phyloP scores from a whole-genome alignment of 768 basidiomycete genomes.

The Phlebiopsis flavidoalba region DNA sequence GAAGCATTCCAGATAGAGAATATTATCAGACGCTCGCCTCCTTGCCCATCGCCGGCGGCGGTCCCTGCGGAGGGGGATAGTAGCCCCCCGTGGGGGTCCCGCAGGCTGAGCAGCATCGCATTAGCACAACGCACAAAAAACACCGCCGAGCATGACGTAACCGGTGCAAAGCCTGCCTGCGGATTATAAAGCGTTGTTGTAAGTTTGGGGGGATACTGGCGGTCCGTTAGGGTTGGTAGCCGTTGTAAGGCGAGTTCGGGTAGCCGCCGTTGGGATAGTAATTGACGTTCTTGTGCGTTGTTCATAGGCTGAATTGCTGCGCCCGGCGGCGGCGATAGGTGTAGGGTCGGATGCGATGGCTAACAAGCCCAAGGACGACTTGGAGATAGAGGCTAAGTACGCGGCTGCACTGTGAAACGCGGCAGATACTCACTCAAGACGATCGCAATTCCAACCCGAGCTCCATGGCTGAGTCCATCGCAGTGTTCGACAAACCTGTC shows the following conservation, averaged over 20 bases:
- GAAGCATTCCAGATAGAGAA: background rate
- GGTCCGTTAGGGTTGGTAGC: background rate
- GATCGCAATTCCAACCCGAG: constrained; percentile 12
- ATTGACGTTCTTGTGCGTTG: constrained; percentile 1
- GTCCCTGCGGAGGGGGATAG: constrained; percentile 8
- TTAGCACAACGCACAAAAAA: background rate
- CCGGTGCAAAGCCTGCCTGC: constrained; percentile 8
- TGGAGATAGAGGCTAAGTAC: background rate
- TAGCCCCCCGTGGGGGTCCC: constrained; percentile 8
- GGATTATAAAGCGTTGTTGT: constrained; percentile 8
- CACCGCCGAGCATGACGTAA: background rate
- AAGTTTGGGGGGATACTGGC: constrained; percentile 10
- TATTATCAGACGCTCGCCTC: background rate
- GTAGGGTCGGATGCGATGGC: background rate
- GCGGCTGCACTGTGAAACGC: background rate
- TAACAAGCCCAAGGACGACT: constrained; percentile 6
- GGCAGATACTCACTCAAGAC: constrained; percentile 3
- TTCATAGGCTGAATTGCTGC: background rate
- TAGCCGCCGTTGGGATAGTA: constrained; percentile 2
- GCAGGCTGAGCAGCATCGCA: background rate
- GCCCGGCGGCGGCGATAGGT: constrained; percentile 3
- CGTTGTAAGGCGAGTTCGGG: background rate
- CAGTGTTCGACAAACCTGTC: constrained; percentile 10
- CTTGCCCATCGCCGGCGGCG: constrained; percentile 10
- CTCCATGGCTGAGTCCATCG: constrained; percentile 2